Percentiles rank a stretch among this genome's conserved stretches.
These are phyloP conservation scores for Sisymbrium altissimum DNA, from an alignment of 345 rosid genomes.

Conservation along the genomic window DNA sequence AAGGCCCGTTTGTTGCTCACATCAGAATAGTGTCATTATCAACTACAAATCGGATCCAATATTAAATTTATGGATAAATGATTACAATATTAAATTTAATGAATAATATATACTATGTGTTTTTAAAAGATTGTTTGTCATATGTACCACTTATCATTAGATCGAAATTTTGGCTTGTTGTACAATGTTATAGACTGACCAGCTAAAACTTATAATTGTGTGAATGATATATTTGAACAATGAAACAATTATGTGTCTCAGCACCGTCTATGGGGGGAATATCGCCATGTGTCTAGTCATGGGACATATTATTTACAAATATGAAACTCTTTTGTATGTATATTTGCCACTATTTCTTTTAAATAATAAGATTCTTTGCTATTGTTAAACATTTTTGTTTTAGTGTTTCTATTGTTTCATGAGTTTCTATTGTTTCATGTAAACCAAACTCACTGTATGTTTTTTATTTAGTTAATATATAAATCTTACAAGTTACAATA, in stretches of 20 bases:
- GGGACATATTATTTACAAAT: slow-evolving; percentile 2
- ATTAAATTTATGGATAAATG: neutral
- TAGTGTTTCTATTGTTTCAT: neutral
- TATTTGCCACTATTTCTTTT: neutral
- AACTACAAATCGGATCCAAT: neutral
- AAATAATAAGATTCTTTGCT: neutral
- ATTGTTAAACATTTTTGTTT: neutral
- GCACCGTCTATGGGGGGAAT: slow-evolving; percentile 24
- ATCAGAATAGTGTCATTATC: neutral
- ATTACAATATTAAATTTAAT: neutral
- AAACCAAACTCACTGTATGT: neutral
- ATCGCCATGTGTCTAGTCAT: slow-evolving; percentile 22
- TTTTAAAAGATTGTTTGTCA: slow-evolving; percentile 1
- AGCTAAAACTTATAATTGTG: slow-evolving; percentile 8
- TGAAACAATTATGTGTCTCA: slow-evolving; percentile 13
- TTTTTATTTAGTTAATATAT: neutral
- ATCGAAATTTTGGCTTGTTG: neutral
- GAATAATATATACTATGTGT: neutral
- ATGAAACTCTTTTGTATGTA: neutral
- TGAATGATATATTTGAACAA: slow-evolving; percentile 11
- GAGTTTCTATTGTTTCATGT: slow-evolving; percentile 1
- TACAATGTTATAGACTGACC: neutral
- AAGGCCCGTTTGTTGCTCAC: neutral
- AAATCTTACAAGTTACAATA: neutral
- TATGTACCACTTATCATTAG: neutral